Evolutionary conservation across 1,139 yeast genomes (phyloP), one percentile per base, ranked within the genome.

Genomic region (Kluyveromyces marxianus): DNA sequence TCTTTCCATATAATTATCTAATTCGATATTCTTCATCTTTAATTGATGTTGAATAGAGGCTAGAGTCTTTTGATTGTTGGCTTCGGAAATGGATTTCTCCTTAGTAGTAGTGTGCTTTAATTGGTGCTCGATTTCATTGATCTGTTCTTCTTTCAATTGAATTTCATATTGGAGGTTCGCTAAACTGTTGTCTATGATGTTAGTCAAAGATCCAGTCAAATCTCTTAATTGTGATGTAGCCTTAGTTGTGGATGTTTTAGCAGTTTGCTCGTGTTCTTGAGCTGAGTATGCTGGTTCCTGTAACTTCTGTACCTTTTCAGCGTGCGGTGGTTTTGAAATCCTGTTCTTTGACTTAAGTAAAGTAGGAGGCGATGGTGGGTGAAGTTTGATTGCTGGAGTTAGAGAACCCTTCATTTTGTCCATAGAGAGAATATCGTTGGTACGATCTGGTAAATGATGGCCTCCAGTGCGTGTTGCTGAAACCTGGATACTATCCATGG

Each of bases 71-170:
- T 14, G n/a, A 21, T 40, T 33, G 24, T 37, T 35, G 26, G 31
- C 39, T n/a, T 29, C 44, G 45, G 47, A 37, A 36, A 42, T 33
- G 25, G 47, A 47, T 33, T 46, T 40, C 36, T 41, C 44, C 25
- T 28, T 45, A 7, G 37, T 71, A 35, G 37, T 47, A 73, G 56
- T 76, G 77, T 39, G 80, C 79, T 67, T 61, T 46, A 74, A 58
- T 41, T 77, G 65, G 7, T 63, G 53, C 44, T 69, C 68, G 3
- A 71, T 71, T 35, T 79, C 59, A 39, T 65, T 69, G 3, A 63
- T 48, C 48, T 72, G 68, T 4, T 54, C 54, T 3, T 58, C 39
- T 7, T 69, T 69, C 6, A 73, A 27, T 6, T 28, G 37, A 25
- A 40, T 35, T 5, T 26, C 38, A 27, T 40, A 27, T 21, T 40